These are phyloP conservation scores for Tylopilus sp. DNA, from an alignment of 1,284 basidiomycete genomes.

Conservation along the genomic window DNA sequence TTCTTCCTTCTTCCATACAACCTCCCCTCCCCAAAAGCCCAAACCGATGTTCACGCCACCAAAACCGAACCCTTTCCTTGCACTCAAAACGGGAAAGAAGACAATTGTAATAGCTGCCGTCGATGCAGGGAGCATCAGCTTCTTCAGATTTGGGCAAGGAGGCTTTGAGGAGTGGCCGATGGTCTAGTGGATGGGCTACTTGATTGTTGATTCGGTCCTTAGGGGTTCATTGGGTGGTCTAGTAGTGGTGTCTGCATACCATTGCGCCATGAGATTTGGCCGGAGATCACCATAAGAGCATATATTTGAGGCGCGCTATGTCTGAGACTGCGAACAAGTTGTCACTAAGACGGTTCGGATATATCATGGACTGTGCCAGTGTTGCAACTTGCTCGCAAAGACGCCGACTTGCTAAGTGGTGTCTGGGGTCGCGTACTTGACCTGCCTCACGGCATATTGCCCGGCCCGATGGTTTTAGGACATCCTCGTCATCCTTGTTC, in stretches of 20 bases:
- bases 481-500: too few species aligned
- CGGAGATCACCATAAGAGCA: too few species aligned
- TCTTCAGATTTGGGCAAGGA: constrained; percentile 90
- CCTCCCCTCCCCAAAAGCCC: constrained; percentile 31
- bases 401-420: too few species aligned
- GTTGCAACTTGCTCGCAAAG: too few species aligned
- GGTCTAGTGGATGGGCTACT: constrained; percentile 21
- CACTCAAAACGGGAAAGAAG: constrained; percentile 88
- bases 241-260: too few species aligned
- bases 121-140: constrained; percentile 89
- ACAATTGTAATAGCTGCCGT: constrained; percentile 90
- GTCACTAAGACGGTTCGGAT: too few species aligned
- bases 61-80: constrained; percentile 75
- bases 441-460: too few species aligned
- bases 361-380: too few species aligned
- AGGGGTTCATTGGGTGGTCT: not conserved
- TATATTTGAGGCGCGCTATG: too few species aligned
- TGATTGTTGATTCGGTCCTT: not conserved
- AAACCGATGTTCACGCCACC: constrained; percentile 49
- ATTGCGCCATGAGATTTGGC: not conserved
- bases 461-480: too few species aligned
- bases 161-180: constrained; percentile 86
- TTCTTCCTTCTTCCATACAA: constrained; percentile 23
- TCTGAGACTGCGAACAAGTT: too few species aligned
- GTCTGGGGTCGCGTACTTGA: too few species aligned